These are phyloP conservation scores for Backusella sp. DNA, from an alignment of 192 early-diverging fungal species.

Conservation along the genomic window DNA sequence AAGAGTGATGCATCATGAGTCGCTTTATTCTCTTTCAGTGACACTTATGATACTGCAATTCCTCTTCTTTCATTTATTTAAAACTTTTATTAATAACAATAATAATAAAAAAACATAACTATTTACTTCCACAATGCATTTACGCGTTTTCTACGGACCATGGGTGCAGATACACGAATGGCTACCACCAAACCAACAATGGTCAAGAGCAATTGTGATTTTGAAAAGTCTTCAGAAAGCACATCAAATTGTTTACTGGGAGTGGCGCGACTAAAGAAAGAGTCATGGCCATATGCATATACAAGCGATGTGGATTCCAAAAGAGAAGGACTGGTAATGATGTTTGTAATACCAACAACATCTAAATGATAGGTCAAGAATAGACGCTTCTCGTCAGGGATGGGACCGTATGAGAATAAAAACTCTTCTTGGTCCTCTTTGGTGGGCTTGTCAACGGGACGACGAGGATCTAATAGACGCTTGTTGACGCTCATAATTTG, in stretches of 20 bases:
- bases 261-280: constrained; percentile 81
- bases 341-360: constrained; percentile 64
- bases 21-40: neutral
- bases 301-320: constrained; percentile 95
- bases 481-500: constrained; percentile 68
- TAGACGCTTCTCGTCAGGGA: constrained; percentile 69
- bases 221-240: constrained; percentile 90
- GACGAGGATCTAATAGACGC: constrained; percentile 80
- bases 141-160: constrained; percentile 63
- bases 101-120: neutral
- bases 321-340: constrained; percentile 72
- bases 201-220: constrained; percentile 77
- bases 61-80: neutral
- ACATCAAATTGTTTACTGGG: constrained; percentile 94
- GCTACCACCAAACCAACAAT: constrained; percentile 75
- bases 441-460: constrained; percentile 63
- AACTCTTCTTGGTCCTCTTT: constrained; percentile 89
- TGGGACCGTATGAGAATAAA: constrained; percentile 72
- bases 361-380: constrained; percentile 74
- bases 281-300: constrained; percentile 84
- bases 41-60: neutral
- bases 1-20: neutral
- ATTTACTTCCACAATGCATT: constrained; percentile 54
- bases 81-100: neutral
- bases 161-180: constrained; percentile 70